These are phyloP conservation scores for Fraxinus xanthoxyloides DNA, from an alignment of 305 asterid species.

Conservation along the genomic window DNA sequence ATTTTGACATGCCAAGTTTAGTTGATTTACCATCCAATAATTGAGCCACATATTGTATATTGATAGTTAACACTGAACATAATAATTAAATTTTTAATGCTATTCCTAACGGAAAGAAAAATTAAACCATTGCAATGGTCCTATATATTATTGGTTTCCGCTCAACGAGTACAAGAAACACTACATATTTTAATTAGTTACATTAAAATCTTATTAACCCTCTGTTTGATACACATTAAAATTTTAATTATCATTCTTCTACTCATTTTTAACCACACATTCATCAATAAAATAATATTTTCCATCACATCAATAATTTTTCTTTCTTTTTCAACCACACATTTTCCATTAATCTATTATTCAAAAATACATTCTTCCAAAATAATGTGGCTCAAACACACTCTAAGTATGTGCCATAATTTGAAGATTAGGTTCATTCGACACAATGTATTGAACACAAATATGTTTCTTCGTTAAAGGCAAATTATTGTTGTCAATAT, in stretches of 20 bases:
- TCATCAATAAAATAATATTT: too few relatives aligned
- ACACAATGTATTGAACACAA: neutral
- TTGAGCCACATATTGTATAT: neutral
- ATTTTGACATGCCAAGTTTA: neutral
- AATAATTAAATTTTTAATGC: neutral
- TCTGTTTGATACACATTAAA: too few relatives aligned
- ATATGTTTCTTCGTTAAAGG: neutral
- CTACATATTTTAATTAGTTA: neutral
- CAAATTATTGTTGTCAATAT: neutral
- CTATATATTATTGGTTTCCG: neutral
- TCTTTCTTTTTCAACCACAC: too few relatives aligned
- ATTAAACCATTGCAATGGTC: neutral
- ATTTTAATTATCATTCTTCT: too few relatives aligned
- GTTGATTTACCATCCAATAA: neutral
- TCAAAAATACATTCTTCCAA: too few relatives aligned
- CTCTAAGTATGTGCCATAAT: neutral
- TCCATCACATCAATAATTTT: too few relatives aligned
- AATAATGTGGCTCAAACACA: too few relatives aligned
- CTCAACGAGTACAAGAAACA: neutral
- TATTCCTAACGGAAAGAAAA: neutral
- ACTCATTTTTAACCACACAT: too few relatives aligned
- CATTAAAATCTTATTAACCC: neutral
- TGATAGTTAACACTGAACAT: neutral
- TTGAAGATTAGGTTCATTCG: neutral
- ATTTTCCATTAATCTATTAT: too few relatives aligned